Evolutionary conservation across 129 eudicot species (phyloP).

Genomic region (Chrysanthemum lavandulifolium): DNA sequence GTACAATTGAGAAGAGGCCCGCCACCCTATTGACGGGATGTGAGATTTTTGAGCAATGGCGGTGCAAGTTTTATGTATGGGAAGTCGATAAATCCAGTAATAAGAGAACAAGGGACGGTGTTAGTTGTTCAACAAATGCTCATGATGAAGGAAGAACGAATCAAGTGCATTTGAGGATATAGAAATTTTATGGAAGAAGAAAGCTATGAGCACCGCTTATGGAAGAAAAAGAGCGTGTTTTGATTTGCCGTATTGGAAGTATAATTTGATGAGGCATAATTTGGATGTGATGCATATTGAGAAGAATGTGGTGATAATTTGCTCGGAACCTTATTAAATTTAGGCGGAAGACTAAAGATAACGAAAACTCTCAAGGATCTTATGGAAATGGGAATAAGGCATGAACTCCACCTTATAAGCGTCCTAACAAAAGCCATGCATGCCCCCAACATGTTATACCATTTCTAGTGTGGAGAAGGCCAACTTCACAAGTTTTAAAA

Average conservation of each 20-base stretch:
- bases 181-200: background rate
- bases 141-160: background rate
- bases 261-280: too few relatives aligned
- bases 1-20: background rate
- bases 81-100: background rate
- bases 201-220: background rate
- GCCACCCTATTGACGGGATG: background rate
- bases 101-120: background rate
- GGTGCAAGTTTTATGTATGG: background rate
- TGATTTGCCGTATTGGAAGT: too few relatives aligned
- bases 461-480: too few relatives aligned
- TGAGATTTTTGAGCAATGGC: too few relatives aligned
- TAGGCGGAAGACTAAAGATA: background rate
- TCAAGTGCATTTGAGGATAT: background rate
- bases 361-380: background rate
- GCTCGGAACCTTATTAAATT: background rate
- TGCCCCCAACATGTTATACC: too few relatives aligned
- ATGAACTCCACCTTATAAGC: background rate
- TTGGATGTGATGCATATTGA: too few relatives aligned
- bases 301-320: too few relatives aligned
- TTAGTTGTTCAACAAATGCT: background rate
- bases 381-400: background rate
- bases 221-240: too few relatives aligned
- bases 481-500: too few relatives aligned
- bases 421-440: background rate